These are phyloP conservation scores for Ceratocystis huliohia DNA, from an alignment of 2,329 filamentous ascomycete species.

Conservation along the genomic window DNA sequence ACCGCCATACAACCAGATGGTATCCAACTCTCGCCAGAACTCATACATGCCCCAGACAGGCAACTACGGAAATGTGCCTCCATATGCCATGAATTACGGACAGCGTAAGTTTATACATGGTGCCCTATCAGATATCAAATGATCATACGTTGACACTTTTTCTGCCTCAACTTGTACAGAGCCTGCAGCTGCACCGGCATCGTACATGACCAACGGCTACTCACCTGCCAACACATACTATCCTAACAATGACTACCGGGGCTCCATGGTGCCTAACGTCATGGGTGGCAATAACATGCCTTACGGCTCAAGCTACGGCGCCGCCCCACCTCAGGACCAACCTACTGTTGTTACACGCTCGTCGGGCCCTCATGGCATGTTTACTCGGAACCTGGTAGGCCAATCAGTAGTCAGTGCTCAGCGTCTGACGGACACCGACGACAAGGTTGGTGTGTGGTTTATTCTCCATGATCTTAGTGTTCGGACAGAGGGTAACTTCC, in stretches of 20 bases:
- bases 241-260: conserved; percentile 22
- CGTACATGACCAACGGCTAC: conserved; percentile 28
- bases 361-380: conserved; percentile 63
- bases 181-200: background rate
- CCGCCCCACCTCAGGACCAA: conserved; percentile 22
- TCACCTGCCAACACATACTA: conserved; percentile 24
- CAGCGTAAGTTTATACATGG: conserved; percentile 26
- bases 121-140: background rate
- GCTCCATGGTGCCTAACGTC: conserved; percentile 17
- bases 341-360: conserved; percentile 26
- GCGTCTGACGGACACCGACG: conserved; percentile 62
- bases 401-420: conserved; percentile 83
- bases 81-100: conserved; percentile 24
- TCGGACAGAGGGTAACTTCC: conserved; percentile 78
- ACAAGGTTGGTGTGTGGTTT: conserved; percentile 89
- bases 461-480: conserved; percentile 92
- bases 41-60: conserved; percentile 24
- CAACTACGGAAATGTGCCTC: conserved; percentile 22
- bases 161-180: background rate
- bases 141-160: background rate
- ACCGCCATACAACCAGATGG: conserved; percentile 31
- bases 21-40: conserved; percentile 26
- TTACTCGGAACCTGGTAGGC: conserved; percentile 87
- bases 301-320: conserved; percentile 25
- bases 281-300: conserved; percentile 7